These are phyloP conservation scores for Cladophialophora psammophila DNA, from an alignment of 2,329 filamentous ascomycete species.

Conservation along the genomic window DNA sequence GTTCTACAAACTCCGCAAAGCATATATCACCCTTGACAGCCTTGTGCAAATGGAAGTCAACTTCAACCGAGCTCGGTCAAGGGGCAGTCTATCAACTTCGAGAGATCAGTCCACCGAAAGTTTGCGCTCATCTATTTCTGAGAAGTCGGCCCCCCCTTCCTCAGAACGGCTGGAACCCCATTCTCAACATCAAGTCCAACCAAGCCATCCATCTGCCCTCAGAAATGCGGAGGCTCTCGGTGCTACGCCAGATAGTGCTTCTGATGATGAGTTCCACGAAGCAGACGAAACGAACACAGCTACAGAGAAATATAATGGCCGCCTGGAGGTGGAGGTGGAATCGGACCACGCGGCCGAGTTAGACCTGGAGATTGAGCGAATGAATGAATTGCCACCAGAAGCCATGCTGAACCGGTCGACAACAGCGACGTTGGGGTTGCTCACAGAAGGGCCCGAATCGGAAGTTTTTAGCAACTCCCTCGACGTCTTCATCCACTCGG, in stretches of 20 bases:
- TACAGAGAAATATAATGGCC: constrained; percentile 57
- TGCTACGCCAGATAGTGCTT: constrained; percentile 42
- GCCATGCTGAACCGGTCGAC: constrained; percentile 27
- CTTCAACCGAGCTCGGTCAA: constrained; percentile 50
- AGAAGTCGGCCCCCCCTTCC: constrained; percentile 19
- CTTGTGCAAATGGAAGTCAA: constrained; percentile 78
- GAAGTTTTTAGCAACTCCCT: constrained; percentile 75
- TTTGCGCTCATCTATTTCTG: constrained; percentile 26
- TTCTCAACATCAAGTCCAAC: constrained; percentile 38
- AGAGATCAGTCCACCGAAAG: constrained; percentile 36
- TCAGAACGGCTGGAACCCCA: constrained; percentile 41
- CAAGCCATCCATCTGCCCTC: constrained; percentile 35
- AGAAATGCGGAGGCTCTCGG: constrained; percentile 29
- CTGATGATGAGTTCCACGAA: constrained; percentile 64
- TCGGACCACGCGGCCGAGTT: constrained; percentile 39
- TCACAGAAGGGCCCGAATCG: constrained; percentile 63
- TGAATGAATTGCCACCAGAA: constrained; percentile 31
- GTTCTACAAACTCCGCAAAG: constrained; percentile 91
- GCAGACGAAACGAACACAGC: constrained; percentile 58
- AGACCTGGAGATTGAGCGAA: constrained; percentile 34
- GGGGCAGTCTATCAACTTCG: constrained; percentile 29
- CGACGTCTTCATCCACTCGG: constrained; percentile 88
- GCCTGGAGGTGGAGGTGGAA: constrained; percentile 48
- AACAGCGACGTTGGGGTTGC: constrained; percentile 40
- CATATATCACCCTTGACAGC: constrained; percentile 79